Conservation (phyloP, 371 early-diverging fungal genomes). For the Mucor indicus region DNA sequence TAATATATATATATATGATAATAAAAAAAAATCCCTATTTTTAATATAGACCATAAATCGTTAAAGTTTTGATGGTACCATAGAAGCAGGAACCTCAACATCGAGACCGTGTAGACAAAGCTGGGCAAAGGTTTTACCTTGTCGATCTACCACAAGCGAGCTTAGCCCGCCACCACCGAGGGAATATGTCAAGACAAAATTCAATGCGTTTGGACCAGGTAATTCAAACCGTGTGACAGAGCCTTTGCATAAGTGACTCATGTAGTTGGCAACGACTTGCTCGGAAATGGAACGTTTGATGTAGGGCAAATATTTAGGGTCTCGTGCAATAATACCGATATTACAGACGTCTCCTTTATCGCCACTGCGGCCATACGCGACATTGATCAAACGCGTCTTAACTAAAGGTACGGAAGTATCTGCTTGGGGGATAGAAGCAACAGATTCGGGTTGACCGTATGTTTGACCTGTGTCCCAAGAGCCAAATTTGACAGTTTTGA, state of each 20-base stretch:
- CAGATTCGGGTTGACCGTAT: conserved; percentile 21
- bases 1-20: too few relatives aligned
- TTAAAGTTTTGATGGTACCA: conserved; percentile 32
- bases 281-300: conserved; percentile 40
- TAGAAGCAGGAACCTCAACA: conserved; percentile 57
- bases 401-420: conserved; percentile 13
- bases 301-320: conserved; percentile 56
- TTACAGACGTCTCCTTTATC: conserved; percentile 77
- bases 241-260: conserved; percentile 66
- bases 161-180: conserved; percentile 73
- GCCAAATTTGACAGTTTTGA: conserved; percentile 29
- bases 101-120: conserved; percentile 54
- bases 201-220: conserved; percentile 62
- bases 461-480: conserved; percentile 22
- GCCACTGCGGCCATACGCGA: conserved; percentile 72
- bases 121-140: conserved; percentile 77
- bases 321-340: conserved; percentile 67
- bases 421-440: conserved; percentile 30
- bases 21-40: too few relatives aligned
- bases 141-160: conserved; percentile 66
- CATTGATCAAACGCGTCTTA: conserved; percentile 52
- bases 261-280: conserved; percentile 53
- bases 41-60: too few relatives aligned
- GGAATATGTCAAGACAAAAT: conserved; percentile 69
- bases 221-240: conserved; percentile 64